Percentiles rank a stretch among this genome's conserved stretches.
phyloP scores from a whole-genome alignment of 805 yeast genomes.

The Aciculoconidium aculeatum region DNA sequence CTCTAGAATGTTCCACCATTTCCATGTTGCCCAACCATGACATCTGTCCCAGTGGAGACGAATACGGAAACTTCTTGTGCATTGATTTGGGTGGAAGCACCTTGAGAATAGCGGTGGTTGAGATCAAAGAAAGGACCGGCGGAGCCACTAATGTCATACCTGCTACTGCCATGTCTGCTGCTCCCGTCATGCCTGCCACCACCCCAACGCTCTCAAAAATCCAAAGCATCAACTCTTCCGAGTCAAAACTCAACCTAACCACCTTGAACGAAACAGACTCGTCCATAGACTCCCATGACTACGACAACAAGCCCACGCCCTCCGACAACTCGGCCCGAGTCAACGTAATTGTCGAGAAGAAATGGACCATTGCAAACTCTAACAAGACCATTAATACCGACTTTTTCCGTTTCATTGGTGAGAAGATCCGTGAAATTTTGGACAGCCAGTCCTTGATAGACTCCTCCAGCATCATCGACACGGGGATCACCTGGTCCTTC shows the following conservation, averaged over 20 bases:
- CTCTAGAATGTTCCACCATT: conserved; percentile 23
- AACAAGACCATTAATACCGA: conserved; percentile 33
- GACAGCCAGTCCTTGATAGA: conserved; percentile 13
- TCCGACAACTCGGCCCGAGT: conserved; percentile 19
- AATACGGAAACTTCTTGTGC: conserved; percentile 35
- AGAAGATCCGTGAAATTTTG: conserved; percentile 25
- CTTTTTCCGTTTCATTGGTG: conserved; percentile 42
- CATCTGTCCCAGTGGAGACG: conserved; percentile 32
- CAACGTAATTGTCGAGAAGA: conserved; percentile 21
- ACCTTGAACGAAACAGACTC: conserved; percentile 6
- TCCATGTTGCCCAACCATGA: conserved; percentile 38
- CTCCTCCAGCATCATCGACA: conserved; percentile 16
- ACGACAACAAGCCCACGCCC: conserved; percentile 1
- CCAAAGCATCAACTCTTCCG: conserved; percentile 3
- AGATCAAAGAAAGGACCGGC: conserved; percentile 12
- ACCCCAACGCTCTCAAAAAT: conserved; percentile 2
- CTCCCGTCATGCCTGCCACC: conserved; percentile 1
- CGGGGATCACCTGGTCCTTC: conserved; percentile 55
- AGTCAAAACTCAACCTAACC: conserved; percentile 6
- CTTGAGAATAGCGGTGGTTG: conserved; percentile 36
- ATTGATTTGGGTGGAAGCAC: conserved; percentile 59
- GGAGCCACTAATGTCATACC: too few relatives aligned
- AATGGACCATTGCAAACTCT: conserved; percentile 35
- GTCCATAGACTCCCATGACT: conserved; percentile 3
- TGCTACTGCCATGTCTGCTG: too few relatives aligned